phyloP scores from a whole-genome alignment of 2,329 filamentous ascomycete genomes.

The Fusarium sublunatum region DNA sequence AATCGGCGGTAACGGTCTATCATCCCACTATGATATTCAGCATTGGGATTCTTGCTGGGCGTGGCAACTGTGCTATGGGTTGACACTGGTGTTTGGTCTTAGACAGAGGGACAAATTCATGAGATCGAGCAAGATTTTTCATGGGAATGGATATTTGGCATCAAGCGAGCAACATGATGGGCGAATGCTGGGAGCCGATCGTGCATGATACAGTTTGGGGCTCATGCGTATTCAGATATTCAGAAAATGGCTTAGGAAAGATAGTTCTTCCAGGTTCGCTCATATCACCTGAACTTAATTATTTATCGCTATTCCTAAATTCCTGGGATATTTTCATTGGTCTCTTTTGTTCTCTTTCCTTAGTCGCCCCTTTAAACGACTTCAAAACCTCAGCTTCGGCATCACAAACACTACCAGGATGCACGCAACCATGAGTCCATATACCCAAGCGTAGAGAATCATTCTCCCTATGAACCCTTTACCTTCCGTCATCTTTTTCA shows the following conservation, averaged over 20 bases:
- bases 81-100: neutral
- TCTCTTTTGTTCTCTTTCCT: neutral
- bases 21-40: neutral
- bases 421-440: conserved; percentile 80
- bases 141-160: neutral
- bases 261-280: conserved; percentile 3
- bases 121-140: neutral
- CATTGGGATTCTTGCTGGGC: neutral
- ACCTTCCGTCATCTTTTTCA: conserved; percentile 86
- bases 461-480: conserved; percentile 88
- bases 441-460: conserved; percentile 86
- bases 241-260: neutral
- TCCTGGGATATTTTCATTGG: neutral
- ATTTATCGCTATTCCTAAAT: conserved; percentile 17
- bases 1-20: neutral
- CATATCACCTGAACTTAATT: conserved; percentile 1
- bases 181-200: neutral
- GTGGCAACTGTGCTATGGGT: neutral
- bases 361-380: neutral
- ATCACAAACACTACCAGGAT: conserved; percentile 85
- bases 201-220: neutral
- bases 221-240: neutral
- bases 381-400: conserved; percentile 87
- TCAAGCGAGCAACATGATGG: neutral
- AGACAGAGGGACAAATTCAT: neutral